Conservation (phyloP, 768 basidiomycete species). For the Mycena capillaripes region DNA sequence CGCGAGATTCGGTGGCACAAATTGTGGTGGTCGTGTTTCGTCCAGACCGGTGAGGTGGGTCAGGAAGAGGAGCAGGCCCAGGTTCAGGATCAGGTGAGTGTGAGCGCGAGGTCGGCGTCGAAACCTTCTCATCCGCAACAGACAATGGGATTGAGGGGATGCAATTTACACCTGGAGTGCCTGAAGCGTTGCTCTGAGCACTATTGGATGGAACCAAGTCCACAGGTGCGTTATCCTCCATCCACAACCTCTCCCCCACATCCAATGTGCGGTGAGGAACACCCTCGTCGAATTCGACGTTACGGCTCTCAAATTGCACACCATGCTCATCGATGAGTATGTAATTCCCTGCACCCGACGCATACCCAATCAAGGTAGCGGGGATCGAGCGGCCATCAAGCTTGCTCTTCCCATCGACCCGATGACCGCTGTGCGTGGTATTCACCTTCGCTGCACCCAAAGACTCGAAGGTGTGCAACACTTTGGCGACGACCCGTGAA, state of each 20-base stretch:
- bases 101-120: too few relatives aligned
- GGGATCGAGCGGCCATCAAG: neutral
- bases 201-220: too few relatives aligned
- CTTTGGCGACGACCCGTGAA: neutral
- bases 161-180: too few relatives aligned
- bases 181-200: too few relatives aligned
- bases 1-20: too few relatives aligned
- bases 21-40: too few relatives aligned
- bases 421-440: neutral
- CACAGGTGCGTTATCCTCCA: too few relatives aligned
- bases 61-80: too few relatives aligned
- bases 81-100: too few relatives aligned
- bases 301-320: constrained; percentile 3
- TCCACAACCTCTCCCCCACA: constrained; percentile 1
- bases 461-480: constrained; percentile 2
- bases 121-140: too few relatives aligned
- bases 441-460: constrained; percentile 15
- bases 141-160: too few relatives aligned
- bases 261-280: constrained; percentile 1
- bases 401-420: constrained; percentile 17
- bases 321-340: constrained; percentile 8
- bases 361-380: constrained; percentile 11
- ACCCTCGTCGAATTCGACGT: constrained; percentile 15
- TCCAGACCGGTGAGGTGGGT: too few relatives aligned
- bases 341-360: constrained; percentile 6